Evolutionary conservation across 148 eudicot genomes (phyloP).

Genomic region (Chenopodium suecicum): DNA sequence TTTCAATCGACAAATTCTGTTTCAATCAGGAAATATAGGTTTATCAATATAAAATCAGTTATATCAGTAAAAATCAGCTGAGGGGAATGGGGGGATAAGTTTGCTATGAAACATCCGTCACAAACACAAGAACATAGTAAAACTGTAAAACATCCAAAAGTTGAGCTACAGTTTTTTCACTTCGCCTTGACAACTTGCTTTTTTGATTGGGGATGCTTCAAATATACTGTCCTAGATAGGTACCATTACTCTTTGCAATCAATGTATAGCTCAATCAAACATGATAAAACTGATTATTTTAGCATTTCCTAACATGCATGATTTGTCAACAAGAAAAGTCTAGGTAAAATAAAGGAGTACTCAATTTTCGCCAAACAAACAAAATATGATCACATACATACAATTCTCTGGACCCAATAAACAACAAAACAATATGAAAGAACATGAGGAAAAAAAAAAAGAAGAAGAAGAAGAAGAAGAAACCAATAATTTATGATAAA

Average conservation of each 20-base stretch:
- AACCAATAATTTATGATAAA: too few species aligned
- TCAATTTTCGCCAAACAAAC: too few species aligned
- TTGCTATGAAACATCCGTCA: not conserved
- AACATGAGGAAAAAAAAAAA: too few species aligned
- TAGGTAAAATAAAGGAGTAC: too few species aligned
- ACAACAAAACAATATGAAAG: too few species aligned
- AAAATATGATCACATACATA: too few species aligned
- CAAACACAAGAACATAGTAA: not conserved
- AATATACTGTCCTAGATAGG: not conserved
- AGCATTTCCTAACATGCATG: not conserved
- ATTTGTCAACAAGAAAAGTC: not conserved
- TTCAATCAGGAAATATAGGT: too few species aligned
- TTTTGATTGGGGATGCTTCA: not conserved
- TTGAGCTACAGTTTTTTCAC: not conserved
- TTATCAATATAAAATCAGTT: too few species aligned
- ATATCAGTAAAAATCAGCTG: too few species aligned
- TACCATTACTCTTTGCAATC: not conserved
- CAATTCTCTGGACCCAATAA: too few species aligned
- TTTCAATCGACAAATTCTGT: too few species aligned
- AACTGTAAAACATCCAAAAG: not conserved
- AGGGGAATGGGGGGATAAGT: not conserved
- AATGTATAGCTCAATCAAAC: not conserved
- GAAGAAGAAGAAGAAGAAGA: too few species aligned
- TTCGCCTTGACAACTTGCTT: not conserved
- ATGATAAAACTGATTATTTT: not conserved